A percentile compares a stretch with the other conserved stretches of the same genome.
These are phyloP conservation scores for Aspergillus transmontanensis DNA, from an alignment of 2,329 filamentous ascomycete species.

Conservation along the genomic window DNA sequence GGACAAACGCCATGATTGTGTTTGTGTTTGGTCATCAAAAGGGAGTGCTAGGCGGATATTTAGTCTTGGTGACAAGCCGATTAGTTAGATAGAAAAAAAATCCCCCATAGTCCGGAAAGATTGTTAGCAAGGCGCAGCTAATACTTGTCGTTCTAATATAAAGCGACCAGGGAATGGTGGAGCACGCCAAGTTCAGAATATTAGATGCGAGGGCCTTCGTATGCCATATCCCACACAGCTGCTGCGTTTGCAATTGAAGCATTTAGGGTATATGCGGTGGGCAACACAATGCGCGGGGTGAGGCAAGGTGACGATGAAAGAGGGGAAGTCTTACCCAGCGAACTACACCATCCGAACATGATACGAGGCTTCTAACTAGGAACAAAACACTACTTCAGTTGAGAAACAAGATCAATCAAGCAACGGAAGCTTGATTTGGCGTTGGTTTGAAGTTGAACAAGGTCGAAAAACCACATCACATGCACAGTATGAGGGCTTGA, in stretches of 20 bases:
- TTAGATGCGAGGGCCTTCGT: not conserved
- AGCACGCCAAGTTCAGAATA: not conserved
- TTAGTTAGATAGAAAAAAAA: not conserved
- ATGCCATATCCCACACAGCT: not conserved
- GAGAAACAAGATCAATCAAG: not conserved
- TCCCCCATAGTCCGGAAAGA: not conserved
- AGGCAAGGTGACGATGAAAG: not conserved
- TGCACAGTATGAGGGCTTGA: not conserved
- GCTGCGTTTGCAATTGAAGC: not conserved
- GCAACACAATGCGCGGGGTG: not conserved
- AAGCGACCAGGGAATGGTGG: not conserved
- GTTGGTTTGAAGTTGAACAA: not conserved
- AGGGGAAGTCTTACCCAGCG: constrained; percentile 31
- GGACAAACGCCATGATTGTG: not conserved
- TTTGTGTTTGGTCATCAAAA: not conserved
- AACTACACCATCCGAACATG: constrained; percentile 40
- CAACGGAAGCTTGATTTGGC: not conserved
- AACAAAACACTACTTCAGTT: not conserved
- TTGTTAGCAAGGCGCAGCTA: too few species aligned
- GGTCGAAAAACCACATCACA: not conserved
- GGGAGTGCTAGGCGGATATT: not conserved
- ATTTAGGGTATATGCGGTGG: not conserved
- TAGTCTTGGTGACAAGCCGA: not conserved
- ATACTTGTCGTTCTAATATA: not conserved
- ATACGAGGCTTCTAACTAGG: constrained; percentile 5